Evolutionary conservation across 345 rosid species (phyloP).

Genomic region (Eutrema yunnanense): DNA sequence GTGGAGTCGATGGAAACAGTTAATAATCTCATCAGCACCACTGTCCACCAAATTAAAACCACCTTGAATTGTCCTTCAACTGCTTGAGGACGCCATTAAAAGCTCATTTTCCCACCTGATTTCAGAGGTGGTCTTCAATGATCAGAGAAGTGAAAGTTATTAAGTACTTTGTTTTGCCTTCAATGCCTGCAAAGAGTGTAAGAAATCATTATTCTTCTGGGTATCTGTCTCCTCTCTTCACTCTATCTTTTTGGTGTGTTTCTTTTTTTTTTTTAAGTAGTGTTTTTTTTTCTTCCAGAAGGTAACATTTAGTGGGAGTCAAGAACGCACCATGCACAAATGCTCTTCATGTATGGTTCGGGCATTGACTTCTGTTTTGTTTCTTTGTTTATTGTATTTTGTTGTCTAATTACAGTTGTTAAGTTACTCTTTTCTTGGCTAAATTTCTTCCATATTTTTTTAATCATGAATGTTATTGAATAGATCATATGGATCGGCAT

Average conservation of each 20-base stretch:
- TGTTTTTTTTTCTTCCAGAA: neutral
- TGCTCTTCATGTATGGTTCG: conserved; percentile 63
- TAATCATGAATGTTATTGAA: too few species aligned
- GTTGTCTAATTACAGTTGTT: neutral
- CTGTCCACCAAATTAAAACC: conserved; percentile 93
- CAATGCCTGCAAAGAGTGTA: conserved; percentile 16
- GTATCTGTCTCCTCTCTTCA: neutral
- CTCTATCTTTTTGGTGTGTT: neutral
- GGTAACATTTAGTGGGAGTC: conserved; percentile 47
- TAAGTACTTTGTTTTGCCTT: conserved; percentile 5
- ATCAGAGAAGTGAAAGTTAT: conserved; percentile 17
- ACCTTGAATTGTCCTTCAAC: conserved; percentile 72
- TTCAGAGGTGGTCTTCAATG: conserved; percentile 26
- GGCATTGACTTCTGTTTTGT: conserved; percentile 82
- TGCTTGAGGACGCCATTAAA: conserved; percentile 23
- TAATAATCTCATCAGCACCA: conserved; percentile 76
- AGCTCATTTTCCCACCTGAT: conserved; percentile 22
- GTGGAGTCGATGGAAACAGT: conserved; percentile 90
- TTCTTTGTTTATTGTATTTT: neutral
- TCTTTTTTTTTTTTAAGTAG: neutral
- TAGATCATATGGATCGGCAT: too few species aligned
- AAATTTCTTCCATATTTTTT: neutral
- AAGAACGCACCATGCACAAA: conserved; percentile 86
- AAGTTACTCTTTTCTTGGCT: neutral
- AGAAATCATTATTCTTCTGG: conserved; percentile 21